Percentiles rank a stretch among this genome's conserved stretches.
phyloP scores from a whole-genome alignment of 495 filamentous ascomycete genomes.

The Podospora anserina region DNA sequence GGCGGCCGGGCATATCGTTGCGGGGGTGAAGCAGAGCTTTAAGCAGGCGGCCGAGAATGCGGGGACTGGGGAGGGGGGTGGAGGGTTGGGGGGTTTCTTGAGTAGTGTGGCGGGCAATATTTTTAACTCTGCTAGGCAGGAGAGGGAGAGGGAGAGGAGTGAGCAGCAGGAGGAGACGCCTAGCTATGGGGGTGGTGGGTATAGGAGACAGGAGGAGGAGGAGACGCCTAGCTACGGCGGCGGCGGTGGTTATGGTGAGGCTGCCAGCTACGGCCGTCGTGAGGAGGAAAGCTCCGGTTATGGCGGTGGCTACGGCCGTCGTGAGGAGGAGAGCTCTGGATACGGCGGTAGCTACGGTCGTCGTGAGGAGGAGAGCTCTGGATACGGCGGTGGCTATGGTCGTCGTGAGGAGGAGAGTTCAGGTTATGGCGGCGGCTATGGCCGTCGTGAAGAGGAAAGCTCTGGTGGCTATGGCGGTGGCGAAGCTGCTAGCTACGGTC shows the following conservation, averaged over 20 bases:
- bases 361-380: constrained; percentile 6
- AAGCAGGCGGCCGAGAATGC: constrained; percentile 31
- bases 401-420: neutral
- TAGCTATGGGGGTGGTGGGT: constrained; percentile 43
- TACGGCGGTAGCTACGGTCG: constrained; percentile 17
- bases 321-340: constrained; percentile 12
- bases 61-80: constrained; percentile 25
- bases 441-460: constrained; percentile 1
- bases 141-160: constrained; percentile 42
- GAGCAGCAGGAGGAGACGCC: constrained; percentile 41
- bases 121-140: constrained; percentile 44
- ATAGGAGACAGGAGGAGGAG: constrained; percentile 44
- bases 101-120: constrained; percentile 46
- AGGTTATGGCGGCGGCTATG: constrained; percentile 6
- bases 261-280: constrained; percentile 7
- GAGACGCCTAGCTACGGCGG: constrained; percentile 5
- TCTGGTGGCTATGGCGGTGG: neutral
- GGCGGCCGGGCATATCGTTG: constrained; percentile 46
- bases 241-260: constrained; percentile 11
- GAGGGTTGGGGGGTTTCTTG: constrained; percentile 42
- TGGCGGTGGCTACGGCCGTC: constrained; percentile 13
- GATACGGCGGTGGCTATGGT: constrained; percentile 4
- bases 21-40: constrained; percentile 44
- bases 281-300: constrained; percentile 22
- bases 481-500: neutral